Conservation (phyloP, 306 rosid genomes). For the Hylodesmum podocarpum region DNA sequence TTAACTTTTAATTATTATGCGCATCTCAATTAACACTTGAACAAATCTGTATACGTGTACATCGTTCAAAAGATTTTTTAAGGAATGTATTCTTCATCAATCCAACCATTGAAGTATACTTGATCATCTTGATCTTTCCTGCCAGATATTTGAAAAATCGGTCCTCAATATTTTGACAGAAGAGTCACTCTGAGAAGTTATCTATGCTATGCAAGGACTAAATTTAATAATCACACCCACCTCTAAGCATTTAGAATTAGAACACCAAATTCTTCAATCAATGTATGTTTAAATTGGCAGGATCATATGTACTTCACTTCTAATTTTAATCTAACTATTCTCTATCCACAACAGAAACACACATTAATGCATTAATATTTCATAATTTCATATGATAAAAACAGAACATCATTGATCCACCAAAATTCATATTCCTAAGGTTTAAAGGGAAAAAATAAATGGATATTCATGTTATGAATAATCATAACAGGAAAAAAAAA, state of each 20-base stretch:
- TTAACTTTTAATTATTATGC: conserved; percentile 13
- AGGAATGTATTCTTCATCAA: conserved; percentile 17
- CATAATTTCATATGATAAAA: neutral
- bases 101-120: conserved; percentile 11
- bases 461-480: neutral
- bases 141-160: conserved; percentile 8
- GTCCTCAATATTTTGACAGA: neutral
- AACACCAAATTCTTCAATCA: conserved; percentile 19
- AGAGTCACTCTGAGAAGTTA: conserved; percentile 8
- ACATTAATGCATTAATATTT: conserved; percentile 19
- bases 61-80: conserved; percentile 5
- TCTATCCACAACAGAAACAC: conserved; percentile 16
- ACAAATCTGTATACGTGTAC: neutral
- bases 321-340: conserved; percentile 5
- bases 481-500: neutral
- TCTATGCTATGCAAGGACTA: neutral
- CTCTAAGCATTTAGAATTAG: conserved; percentile 14
- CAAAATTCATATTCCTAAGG: neutral
- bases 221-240: conserved; percentile 19
- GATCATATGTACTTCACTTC: conserved; percentile 1
- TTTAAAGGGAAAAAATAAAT: conserved; percentile 9
- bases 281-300: neutral
- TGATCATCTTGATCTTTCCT: neutral
- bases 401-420: conserved; percentile 13
- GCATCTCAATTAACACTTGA: neutral